A percentile compares a stretch with the other conserved stretches of the same genome.
phyloP scores from a whole-genome alignment of 2,329 filamentous ascomycete genomes.

The Paecilomyces variotii region DNA sequence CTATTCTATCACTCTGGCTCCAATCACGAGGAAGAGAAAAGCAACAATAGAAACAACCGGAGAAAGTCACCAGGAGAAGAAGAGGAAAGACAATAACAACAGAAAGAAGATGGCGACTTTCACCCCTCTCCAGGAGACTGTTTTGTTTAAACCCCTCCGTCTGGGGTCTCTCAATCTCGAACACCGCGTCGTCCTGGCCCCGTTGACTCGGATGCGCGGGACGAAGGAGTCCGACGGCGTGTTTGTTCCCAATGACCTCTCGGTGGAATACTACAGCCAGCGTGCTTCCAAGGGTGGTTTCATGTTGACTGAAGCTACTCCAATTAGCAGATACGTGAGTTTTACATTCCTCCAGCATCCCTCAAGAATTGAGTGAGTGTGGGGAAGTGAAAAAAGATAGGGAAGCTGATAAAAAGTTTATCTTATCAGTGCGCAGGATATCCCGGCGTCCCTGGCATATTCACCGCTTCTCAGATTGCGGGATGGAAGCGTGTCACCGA shows the following conservation, averaged over 20 bases:
- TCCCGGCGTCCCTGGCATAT: slow-evolving; percentile 23
- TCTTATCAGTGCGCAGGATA: slow-evolving; percentile 18
- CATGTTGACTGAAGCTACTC: slow-evolving; percentile 26
- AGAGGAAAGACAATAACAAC: neutral
- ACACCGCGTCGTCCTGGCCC: slow-evolving; percentile 20
- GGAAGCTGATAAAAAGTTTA: neutral
- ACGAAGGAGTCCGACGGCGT: slow-evolving; percentile 21
- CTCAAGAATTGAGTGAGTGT: neutral
- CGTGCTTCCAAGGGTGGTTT: slow-evolving; percentile 25
- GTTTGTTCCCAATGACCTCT: slow-evolving; percentile 20
- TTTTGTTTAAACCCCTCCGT: slow-evolving; percentile 28
- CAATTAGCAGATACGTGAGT: slow-evolving; percentile 19
- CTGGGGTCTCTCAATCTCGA: slow-evolving; percentile 16
- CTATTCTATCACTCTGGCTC: neutral
- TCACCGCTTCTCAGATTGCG: slow-evolving; percentile 19
- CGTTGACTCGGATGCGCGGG: slow-evolving; percentile 20
- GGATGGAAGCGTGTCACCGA: slow-evolving; percentile 26
- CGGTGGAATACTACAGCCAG: slow-evolving; percentile 24
- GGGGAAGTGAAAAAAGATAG: neutral
- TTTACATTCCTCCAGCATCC: neutral
- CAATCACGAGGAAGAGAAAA: neutral
- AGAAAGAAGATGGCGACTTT: neutral
- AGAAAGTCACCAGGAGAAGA: neutral
- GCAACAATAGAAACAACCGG: neutral
- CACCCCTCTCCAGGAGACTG: neutral